Evolutionary conservation across 768 basidiomycete species (phyloP), one percentile per base, ranked within the genome.

Genomic region (Kwoniella mangroviensis): DNA sequence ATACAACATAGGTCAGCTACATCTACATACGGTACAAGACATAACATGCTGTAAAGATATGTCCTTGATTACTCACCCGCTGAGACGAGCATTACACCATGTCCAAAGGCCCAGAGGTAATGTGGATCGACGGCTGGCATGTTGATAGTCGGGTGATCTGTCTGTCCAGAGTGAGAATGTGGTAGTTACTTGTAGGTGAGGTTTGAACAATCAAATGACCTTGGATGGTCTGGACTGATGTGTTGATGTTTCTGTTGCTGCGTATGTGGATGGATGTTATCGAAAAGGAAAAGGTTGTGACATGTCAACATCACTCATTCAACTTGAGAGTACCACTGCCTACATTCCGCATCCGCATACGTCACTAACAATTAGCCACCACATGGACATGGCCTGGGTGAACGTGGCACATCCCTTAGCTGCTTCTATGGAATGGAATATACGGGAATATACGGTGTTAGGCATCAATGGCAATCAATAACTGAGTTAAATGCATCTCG

Each of bases 51-150:
- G 53, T 11, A 61, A 45, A 22, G 42, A 56, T 56, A 57, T 7
- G 43, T 13, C 22, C 12, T 34, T 51, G 13, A 21, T 22, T n/a
- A 78, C 79, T 71, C 55, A 82, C 80, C 65, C 7, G 81, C 73
- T 51, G 74, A 74, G 34, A 71, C 17, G 42, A 84, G 75, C 65
- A 79, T 78, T 40, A 83, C 54, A 43, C 72, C 77, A 61, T 84
- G 83, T 49, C 83, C 83, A 15, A 78, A 56, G 34, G 83, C 83
- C 83, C 83, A 84, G 63, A 84, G 64, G 65, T 81, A 81, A 63
- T 76, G 74, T 12, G 73, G 78, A 60, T 82, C 79, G 9, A 77
- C 63, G 15, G 68, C 72, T 26, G 75, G 57, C 76, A 80, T 78
- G 9, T 28, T 62, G 17, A 42, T 41, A 7, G 34, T 34, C 34